A percentile compares a stretch with the other conserved stretches of the same genome.
Evolutionary conservation across 768 basidiomycete genomes (phyloP).

Genomic region (Suillus alpinus): DNA sequence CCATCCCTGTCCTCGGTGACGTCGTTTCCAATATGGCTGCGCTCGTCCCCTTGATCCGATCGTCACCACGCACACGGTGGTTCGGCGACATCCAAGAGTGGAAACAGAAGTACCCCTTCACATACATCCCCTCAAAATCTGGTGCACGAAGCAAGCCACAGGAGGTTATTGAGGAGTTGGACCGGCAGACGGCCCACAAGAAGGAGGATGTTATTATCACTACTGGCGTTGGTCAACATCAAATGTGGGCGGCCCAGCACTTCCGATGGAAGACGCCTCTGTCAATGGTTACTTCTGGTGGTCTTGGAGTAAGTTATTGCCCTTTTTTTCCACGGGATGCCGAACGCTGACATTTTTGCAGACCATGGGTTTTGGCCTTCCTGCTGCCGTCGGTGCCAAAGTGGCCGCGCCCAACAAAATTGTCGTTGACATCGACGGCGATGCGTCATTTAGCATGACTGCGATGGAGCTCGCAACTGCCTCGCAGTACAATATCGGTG

Average conservation of each 20-base stretch:
- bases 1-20: slow-evolving; percentile 92
- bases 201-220: slow-evolving; percentile 87
- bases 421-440: slow-evolving; percentile 95
- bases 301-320: slow-evolving; percentile 74
- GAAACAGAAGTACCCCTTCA: slow-evolving; percentile 91
- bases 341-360: slow-evolving; percentile 25
- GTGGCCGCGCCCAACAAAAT: slow-evolving; percentile 92
- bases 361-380: slow-evolving; percentile 99
- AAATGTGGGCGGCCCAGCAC: slow-evolving; percentile 99
- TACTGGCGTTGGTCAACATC: slow-evolving; percentile 98
- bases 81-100: slow-evolving; percentile 77
- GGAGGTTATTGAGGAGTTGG: slow-evolving; percentile 92
- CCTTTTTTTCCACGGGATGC: background rate
- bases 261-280: slow-evolving; percentile 89
- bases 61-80: slow-evolving; percentile 71
- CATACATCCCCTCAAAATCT: slow-evolving; percentile 59
- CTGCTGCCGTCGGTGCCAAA: slow-evolving; percentile 93
- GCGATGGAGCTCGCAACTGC: slow-evolving; percentile 99
- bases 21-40: slow-evolving; percentile 79
- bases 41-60: slow-evolving; percentile 76
- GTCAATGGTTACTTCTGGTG: slow-evolving; percentile 90
- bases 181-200: slow-evolving; percentile 69
- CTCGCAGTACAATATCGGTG: slow-evolving; percentile 86
- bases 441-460: slow-evolving; percentile 99
- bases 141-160: slow-evolving; percentile 86